phyloP scores from a whole-genome alignment of 306 rosid genomes.

The Prunus kanzakura region DNA sequence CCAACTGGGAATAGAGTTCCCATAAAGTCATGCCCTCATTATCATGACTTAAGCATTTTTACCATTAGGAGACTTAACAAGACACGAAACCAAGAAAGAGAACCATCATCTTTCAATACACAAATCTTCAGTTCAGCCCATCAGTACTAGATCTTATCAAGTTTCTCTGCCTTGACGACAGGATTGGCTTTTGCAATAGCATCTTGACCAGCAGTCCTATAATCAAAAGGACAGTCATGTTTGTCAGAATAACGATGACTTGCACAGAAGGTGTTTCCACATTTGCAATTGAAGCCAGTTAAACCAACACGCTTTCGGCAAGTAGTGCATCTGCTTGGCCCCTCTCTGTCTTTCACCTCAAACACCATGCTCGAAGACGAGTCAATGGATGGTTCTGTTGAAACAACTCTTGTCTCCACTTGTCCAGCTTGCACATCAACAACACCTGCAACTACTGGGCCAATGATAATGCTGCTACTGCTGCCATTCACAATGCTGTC shows the following conservation, averaged over 20 bases:
- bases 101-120: conserved; percentile 32
- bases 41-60: conserved; percentile 31
- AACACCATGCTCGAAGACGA: conserved; percentile 35
- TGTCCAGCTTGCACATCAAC: conserved; percentile 37
- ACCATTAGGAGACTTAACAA: conserved; percentile 40
- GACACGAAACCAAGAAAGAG: conserved; percentile 35
- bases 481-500: conserved; percentile 57
- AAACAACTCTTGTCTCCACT: conserved; percentile 27
- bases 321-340: conserved; percentile 55
- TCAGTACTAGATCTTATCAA: conserved; percentile 63
- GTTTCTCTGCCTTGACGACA: conserved; percentile 68
- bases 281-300: conserved; percentile 78
- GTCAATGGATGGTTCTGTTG: conserved; percentile 31
- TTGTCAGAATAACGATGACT: conserved; percentile 69
- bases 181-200: conserved; percentile 85
- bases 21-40: conserved; percentile 33
- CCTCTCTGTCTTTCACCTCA: conserved; percentile 45
- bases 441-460: conserved; percentile 27
- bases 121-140: conserved; percentile 21
- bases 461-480: conserved; percentile 38
- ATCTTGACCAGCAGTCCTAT: conserved; percentile 49
- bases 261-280: conserved; percentile 61
- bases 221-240: conserved; percentile 64
- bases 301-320: conserved; percentile 71
- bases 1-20: conserved; percentile 46